phyloP scores from a whole-genome alignment of 805 yeast species.

The Saccharomycopsis capsularis region DNA sequence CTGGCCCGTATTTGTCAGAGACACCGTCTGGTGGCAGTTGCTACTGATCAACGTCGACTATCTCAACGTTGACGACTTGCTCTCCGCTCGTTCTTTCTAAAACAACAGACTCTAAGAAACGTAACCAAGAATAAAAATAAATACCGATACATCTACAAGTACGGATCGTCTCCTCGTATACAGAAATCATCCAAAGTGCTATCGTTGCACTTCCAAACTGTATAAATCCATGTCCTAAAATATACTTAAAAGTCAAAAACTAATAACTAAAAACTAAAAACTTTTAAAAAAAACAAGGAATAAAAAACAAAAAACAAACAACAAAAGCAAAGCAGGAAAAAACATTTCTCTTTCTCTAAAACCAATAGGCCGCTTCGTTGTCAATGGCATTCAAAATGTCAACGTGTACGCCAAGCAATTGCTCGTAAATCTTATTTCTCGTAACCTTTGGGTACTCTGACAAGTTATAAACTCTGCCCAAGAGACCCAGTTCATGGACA shows the following conservation, averaged over 20 bases:
- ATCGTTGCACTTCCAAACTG: too few species aligned
- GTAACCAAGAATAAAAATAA: too few species aligned
- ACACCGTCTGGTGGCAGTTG: conserved; percentile 44
- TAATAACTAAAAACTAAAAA: too few species aligned
- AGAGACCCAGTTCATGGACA: conserved; percentile 46
- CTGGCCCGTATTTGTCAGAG: conserved; percentile 49
- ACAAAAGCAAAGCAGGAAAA: not conserved
- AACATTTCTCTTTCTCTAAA: not conserved
- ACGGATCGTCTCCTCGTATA: too few species aligned
- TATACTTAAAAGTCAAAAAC: too few species aligned
- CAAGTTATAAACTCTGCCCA: conserved; percentile 64
- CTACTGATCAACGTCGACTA: conserved; percentile 45
- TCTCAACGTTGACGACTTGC: conserved; percentile 56
- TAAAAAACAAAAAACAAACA: too few species aligned
- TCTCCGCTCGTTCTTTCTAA: too few species aligned
- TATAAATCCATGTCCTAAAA: too few species aligned
- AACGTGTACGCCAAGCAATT: conserved; percentile 39
- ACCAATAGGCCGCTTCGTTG: conserved; percentile 32
- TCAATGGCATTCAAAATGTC: conserved; percentile 62
- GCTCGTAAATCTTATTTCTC: conserved; percentile 42
- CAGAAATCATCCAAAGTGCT: too few species aligned
- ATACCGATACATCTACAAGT: too few species aligned
- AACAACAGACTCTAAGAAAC: too few species aligned
- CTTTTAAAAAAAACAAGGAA: too few species aligned
- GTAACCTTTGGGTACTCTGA: conserved; percentile 55